A percentile compares a stretch with the other conserved stretches of the same genome.
Evolutionary conservation across 116 monocot genomes (phyloP).

Genomic region (Posidonia oceanica): DNA sequence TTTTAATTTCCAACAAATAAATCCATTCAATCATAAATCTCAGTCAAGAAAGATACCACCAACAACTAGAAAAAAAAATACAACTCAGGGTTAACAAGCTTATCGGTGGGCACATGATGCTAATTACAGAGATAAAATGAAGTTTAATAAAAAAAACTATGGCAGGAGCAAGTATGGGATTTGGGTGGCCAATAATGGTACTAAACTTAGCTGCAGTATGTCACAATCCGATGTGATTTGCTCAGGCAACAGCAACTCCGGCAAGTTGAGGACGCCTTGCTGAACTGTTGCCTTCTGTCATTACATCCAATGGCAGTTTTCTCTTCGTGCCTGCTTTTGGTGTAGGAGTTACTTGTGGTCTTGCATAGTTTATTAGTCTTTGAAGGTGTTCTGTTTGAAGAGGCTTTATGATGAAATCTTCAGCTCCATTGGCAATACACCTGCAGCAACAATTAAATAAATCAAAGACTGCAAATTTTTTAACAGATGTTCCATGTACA

Average conservation of each 20-base stretch:
- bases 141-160: background rate
- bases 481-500: background rate
- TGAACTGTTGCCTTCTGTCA: conserved; percentile 22
- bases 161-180: background rate
- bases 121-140: conserved; percentile 1
- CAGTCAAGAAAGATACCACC: background rate
- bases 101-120: conserved; percentile 4
- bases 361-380: conserved; percentile 28
- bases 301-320: conserved; percentile 30
- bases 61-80: background rate
- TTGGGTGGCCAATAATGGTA: too few species aligned
- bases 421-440: conserved; percentile 44
- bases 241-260: conserved; percentile 38
- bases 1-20: background rate
- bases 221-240: background rate
- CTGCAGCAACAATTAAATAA: conserved; percentile 17
- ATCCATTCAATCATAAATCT: background rate
- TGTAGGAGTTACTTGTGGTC: background rate
- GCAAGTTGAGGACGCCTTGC: conserved; percentile 23
- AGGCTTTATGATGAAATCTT: conserved; percentile 68
- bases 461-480: too few species aligned
- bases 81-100: background rate
- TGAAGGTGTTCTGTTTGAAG: conserved; percentile 36
- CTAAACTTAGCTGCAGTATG: background rate
- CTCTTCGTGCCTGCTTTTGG: conserved; percentile 30